Evolutionary conservation across 148 eudicot species (phyloP), one percentile per base, ranked within the genome.

Genomic region (Simmondsia chinensis): DNA sequence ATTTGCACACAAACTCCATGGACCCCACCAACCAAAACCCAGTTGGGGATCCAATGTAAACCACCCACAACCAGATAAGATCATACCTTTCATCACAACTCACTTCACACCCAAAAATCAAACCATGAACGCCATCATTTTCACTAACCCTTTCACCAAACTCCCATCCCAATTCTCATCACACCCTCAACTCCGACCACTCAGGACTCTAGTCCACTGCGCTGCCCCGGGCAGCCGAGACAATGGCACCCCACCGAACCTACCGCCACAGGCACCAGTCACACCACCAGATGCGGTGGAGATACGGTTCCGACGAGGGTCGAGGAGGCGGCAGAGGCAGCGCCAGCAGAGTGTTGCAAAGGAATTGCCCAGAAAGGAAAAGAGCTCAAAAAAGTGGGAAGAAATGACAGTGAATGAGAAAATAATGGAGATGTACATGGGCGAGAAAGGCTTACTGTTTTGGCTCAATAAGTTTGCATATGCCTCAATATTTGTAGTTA

Each of bases 391-490:
- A 86, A 41, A 77, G 46, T 86, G 95, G 95, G 87, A 86, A 23
- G 73, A 76, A 9, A 86, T 86, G 95, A 82, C 45, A 0, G 3
- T 75, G 2, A 22, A 57, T 3, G 91, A 86, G 66, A 81, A 86
- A 51, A 91, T 79, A 0, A 0, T 75, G 2, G 95, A 86, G 59
- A 31, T 86, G 31, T 86, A 86, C 14, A 41, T 86, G 38, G 95
- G 95, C 0, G 93, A 86, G 46, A 86, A 82, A 49, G 95, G 95
- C 0, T 20, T 58, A 0, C 21, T 86, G 27, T 86, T 61, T 41
- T 86, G 95, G 95, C 74, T 86, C 3, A 86, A 86, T 59, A 86
- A 86, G 46, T 82, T 82, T 68, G 91, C 95, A 6, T 86, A 86
- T 53, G 95, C 95, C 19, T 82, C 87, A 2, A 86, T 86, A 16